Base-by-base conservation (phyloP, 2,329 filamentous ascomycete species). In the Fusarium chlamydosporum region DNA sequence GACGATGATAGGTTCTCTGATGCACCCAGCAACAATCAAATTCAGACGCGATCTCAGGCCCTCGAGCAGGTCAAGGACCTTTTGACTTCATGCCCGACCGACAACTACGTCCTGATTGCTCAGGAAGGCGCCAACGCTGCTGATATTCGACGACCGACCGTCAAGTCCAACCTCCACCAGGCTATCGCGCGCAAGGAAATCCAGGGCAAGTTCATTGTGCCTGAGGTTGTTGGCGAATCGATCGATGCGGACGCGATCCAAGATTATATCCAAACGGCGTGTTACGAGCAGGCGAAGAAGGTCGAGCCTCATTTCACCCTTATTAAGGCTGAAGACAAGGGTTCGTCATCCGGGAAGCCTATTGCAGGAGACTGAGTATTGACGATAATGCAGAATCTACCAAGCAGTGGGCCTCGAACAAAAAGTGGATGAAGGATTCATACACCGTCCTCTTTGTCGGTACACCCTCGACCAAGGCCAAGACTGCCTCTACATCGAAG, bases 391-490 rank as follows among this genome's bases (percentile, higher is more conserved):
- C n/a, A 69, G 66, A 67, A 42, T 40, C 37, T 35, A 31, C 46
- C 53, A 29, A 52, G 37, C 29, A 63, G 45, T 69, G 66, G 66
- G 35, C 53, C 9, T 34, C 29, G 37, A 62, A 40, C 15, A 56
- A 59, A n/a, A 61, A 65, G 47, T 61, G 57, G 56, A 55, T 70
- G 67, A 55, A 56, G 33, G 79, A 81, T 42, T 85, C 84, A 37
- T 95, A 92, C 79, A 96, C 92, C 1, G 84, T 97, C 57, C 82
- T 97, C 66, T 93, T 94, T 78, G 85, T 89, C 46, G 92, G 91
- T 9, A 89, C 88, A 1, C 88, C 90, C 41, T 50, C 62, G 15
- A 27, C 61, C 43, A 26, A 50, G 23, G 47, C 48, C 12, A 67
- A 68, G 41, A 15, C 50, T 9, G 41, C 60, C 26, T 51, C 50